Percentiles rank a stretch among this genome's conserved stretches.
Conservation (phyloP, 106 monocot genomes). For the Allium cepa region DNA sequence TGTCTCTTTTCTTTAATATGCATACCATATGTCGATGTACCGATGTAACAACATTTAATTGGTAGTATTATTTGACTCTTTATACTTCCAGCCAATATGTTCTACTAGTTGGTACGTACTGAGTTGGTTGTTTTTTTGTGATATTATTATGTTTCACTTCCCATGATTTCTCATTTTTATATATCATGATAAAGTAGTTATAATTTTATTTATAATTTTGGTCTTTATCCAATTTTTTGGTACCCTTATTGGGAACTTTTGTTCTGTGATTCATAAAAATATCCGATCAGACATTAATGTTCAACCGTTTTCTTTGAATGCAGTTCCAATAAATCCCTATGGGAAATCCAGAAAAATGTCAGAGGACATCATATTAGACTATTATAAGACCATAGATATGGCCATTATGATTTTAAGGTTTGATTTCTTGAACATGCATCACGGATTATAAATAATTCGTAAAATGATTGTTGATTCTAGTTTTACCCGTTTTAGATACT, state of each 20-base stretch:
- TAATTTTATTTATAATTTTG: background rate
- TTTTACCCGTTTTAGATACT: slow-evolving; percentile 10
- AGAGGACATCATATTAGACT: slow-evolving; percentile 20
- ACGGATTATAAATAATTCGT: background rate
- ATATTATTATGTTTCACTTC: background rate
- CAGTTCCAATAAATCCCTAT: slow-evolving; percentile 31
- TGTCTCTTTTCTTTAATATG: too few species aligned
- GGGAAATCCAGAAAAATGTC: slow-evolving; percentile 34
- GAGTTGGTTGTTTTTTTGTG: too few species aligned
- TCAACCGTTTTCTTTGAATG: background rate
- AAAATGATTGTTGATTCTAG: background rate
- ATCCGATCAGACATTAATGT: too few species aligned
- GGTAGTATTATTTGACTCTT: background rate
- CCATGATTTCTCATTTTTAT: background rate
- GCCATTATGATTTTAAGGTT: slow-evolving; percentile 32
- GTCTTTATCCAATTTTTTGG: background rate
- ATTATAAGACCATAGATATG: slow-evolving; percentile 2
- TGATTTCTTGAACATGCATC: background rate
- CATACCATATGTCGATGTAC: too few species aligned
- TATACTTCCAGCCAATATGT: too few species aligned
- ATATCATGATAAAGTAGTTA: background rate
- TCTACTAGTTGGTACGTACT: too few species aligned
- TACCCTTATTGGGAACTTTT: too few species aligned
- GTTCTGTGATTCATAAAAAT: too few species aligned
- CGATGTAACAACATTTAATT: background rate